These are phyloP conservation scores for Mortierella sp. DNA, from an alignment of 371 early-diverging fungal genomes.

Conservation along the genomic window DNA sequence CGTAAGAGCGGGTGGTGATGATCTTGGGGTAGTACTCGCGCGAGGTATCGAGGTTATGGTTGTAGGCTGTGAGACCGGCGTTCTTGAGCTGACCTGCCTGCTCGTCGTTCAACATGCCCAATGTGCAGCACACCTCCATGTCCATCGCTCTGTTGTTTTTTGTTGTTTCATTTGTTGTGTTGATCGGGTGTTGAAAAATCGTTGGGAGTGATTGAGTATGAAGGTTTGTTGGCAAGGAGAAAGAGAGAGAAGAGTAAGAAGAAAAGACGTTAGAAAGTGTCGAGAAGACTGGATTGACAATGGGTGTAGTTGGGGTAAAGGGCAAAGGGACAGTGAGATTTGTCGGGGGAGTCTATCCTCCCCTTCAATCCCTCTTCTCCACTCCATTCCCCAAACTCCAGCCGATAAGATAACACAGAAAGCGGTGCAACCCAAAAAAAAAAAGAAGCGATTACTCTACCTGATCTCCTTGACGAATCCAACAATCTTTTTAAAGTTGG, in stretches of 20 bases:
- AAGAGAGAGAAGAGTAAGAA: neutral
- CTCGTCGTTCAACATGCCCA: constrained; percentile 86
- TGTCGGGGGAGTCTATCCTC: neutral
- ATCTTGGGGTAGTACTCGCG: constrained; percentile 90
- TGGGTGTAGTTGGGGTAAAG: neutral
- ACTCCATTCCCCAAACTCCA: too few species aligned
- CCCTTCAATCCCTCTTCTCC: neutral
- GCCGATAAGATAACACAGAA: neutral
- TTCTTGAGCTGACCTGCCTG: constrained; percentile 86
- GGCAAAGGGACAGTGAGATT: neutral
- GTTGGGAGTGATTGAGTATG: neutral
- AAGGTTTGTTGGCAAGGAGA: neutral
- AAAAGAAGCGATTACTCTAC: constrained; percentile 56
- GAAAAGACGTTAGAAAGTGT: neutral
- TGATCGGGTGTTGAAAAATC: neutral
- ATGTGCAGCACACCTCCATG: constrained; percentile 93
- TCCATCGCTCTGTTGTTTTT: constrained; percentile 78
- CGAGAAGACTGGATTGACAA: neutral
- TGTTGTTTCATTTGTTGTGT: neutral
- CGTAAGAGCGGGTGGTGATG: constrained; percentile 88
- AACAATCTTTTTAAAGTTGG: constrained; percentile 87
- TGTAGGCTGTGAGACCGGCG: constrained; percentile 92
- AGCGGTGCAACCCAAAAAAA: neutral
- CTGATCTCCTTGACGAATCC: constrained; percentile 85
- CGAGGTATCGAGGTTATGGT: constrained; percentile 91